Conservation (phyloP, 2,329 filamentous ascomycete genomes). For the Drechmeria coniospora region DNA sequence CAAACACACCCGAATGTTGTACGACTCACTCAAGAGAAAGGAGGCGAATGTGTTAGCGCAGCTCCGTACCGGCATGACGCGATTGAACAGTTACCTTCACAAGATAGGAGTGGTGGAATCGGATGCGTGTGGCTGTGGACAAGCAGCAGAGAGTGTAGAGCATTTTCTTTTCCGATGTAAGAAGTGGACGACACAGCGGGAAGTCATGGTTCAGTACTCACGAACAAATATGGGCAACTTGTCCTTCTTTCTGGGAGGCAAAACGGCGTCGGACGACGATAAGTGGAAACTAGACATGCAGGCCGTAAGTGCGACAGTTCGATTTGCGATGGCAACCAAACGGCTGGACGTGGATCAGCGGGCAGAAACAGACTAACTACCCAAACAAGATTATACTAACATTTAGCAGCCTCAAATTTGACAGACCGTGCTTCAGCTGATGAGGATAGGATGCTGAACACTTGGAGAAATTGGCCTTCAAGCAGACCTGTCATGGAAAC, state of each 20-base stretch:
- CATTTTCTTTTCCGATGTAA: conserved; percentile 3
- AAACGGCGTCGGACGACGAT: conserved; percentile 1
- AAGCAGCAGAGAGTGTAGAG: conserved; percentile 3
- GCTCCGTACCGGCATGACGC: conserved; percentile 3
- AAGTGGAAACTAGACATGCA: conserved; percentile 3
- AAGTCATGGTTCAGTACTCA: conserved; percentile 1
- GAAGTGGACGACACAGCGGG: conserved; percentile 1
- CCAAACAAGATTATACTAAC: conserved; percentile 1
- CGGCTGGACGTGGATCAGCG: conserved; percentile 1
- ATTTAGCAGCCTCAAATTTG: conserved; percentile 3
- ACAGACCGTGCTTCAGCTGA: conserved; percentile 5
- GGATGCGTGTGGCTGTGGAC: conserved; percentile 1
- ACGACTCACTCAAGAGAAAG: conserved; percentile 1
- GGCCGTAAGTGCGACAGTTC: conserved; percentile 2
- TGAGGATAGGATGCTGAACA: conserved; percentile 8
- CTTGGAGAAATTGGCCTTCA: conserved; percentile 7
- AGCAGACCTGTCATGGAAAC: conserved; percentile 4
- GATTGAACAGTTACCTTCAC: conserved; percentile 2
- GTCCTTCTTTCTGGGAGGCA: conserved; percentile 5
- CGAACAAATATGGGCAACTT: conserved; percentile 3
- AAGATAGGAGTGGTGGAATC: conserved; percentile 4
- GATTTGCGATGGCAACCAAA: conserved; percentile 4
- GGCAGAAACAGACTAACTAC: background rate
- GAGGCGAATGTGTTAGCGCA: conserved; percentile 2
- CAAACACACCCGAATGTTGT: conserved; percentile 2